Evolutionary conservation across 1,284 basidiomycete genomes (phyloP).

Genomic region (Lentinus polychrous): DNA sequence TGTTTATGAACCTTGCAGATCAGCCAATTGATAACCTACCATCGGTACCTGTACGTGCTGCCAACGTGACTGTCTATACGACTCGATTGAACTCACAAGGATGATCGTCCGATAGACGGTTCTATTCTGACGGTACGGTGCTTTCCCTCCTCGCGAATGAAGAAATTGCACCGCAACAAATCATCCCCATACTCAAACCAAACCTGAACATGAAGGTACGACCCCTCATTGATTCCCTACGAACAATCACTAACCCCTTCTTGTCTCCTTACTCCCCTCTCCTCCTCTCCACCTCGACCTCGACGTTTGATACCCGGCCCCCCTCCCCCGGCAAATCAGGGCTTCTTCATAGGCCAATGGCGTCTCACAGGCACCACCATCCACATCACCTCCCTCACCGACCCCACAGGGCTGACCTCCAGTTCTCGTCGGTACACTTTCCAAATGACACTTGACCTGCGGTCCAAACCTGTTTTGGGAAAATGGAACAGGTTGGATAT

Average conservation of each 20-base stretch:
- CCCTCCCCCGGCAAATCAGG: too few relatives aligned
- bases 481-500: constrained; percentile 88
- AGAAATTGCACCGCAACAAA: constrained; percentile 62
- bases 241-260: constrained; percentile 1
- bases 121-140: constrained; percentile 83
- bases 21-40: constrained; percentile 74
- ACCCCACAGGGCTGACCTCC: constrained; percentile 22
- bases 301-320: background rate
- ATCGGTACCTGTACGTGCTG: constrained; percentile 68
- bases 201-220: constrained; percentile 73
- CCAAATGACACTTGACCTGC: constrained; percentile 75
- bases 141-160: constrained; percentile 86
- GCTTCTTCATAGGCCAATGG: constrained; percentile 67
- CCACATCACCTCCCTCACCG: constrained; percentile 55
- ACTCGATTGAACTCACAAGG: background rate
- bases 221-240: background rate
- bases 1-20: constrained; percentile 34
- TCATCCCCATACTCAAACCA: constrained; percentile 75
- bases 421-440: constrained; percentile 54
- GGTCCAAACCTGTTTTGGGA: constrained; percentile 67
- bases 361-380: constrained; percentile 51
- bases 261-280: background rate
- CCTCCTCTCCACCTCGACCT: background rate
- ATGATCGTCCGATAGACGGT: constrained; percentile 53
- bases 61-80: background rate